These are phyloP conservation scores for Hypoxylon cercidicola DNA, from an alignment of 495 filamentous ascomycete species.

Conservation along the genomic window DNA sequence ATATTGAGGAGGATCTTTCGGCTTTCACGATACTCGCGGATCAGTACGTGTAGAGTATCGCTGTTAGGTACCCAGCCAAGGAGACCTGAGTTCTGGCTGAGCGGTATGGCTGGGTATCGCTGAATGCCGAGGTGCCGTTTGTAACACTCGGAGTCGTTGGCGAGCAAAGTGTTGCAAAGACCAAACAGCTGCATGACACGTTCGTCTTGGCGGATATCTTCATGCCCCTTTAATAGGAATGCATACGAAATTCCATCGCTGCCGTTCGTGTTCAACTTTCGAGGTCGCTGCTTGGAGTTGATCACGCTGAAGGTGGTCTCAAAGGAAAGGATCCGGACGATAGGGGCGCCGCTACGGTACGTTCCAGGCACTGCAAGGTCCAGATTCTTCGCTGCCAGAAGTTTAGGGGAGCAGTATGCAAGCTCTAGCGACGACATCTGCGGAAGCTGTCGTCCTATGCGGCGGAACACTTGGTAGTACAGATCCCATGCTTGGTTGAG, in stretches of 20 bases:
- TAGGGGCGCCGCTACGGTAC: conserved; percentile 85
- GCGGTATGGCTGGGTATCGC: conserved; percentile 90
- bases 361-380: conserved; percentile 94
- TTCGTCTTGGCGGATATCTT: conserved; percentile 98
- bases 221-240: conserved; percentile 93
- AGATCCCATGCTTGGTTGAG: conserved; percentile 98
- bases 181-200: conserved; percentile 99
- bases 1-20: conserved; percentile 98
- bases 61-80: conserved; percentile 98
- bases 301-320: conserved; percentile 91
- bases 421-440: conserved; percentile 93
- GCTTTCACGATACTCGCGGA: conserved; percentile 96
- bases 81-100: conserved; percentile 95
- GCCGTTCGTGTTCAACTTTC: conserved; percentile 87
- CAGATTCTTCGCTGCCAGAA: conserved; percentile 82
- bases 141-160: conserved; percentile 92
- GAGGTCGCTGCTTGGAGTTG: conserved; percentile 93
- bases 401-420: conserved; percentile 92
- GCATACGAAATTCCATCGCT: conserved; percentile 88
- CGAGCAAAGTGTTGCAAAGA: conserved; percentile 90
- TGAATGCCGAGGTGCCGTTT: conserved; percentile 97
- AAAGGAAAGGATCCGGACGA: conserved; percentile 88
- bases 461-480: conserved; percentile 96
- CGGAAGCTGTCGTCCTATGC: conserved; percentile 92
- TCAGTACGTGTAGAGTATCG: conserved; percentile 94